Conservation (phyloP, 176 grass and related monocot species). For the Juncus effusus region DNA sequence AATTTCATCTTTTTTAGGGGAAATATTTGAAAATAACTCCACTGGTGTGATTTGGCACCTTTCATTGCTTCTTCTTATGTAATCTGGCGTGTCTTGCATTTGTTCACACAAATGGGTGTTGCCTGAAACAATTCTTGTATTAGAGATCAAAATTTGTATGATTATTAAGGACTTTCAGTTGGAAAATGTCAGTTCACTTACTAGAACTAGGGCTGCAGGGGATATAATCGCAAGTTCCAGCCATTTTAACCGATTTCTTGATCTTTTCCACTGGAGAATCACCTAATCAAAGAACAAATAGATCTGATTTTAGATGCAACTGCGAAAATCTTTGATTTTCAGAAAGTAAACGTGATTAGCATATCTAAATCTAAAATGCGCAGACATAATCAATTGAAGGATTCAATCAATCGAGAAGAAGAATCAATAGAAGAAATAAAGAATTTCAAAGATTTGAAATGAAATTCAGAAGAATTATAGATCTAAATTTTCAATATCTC, state of each 20-base stretch:
- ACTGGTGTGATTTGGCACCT: slow-evolving; percentile 49
- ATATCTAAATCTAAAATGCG: too few relatives aligned
- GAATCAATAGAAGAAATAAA: background rate
- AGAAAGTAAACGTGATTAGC: background rate
- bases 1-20: slow-evolving; percentile 2
- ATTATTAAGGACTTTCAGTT: background rate
- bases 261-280: slow-evolving; percentile 15
- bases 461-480: background rate
- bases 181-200: slow-evolving; percentile 9
- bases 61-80: slow-evolving; percentile 44
- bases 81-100: slow-evolving; percentile 63
- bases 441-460: slow-evolving; percentile 4
- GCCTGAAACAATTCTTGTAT: slow-evolving; percentile 6
- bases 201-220: slow-evolving; percentile 8
- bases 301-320: background rate
- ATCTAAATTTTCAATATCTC: background rate
- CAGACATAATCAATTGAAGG: too few relatives aligned
- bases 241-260: slow-evolving; percentile 44
- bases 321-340: background rate
- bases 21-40: slow-evolving; percentile 51
- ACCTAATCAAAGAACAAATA: slow-evolving; percentile 19
- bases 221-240: slow-evolving; percentile 34
- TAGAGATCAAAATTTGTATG: slow-evolving; percentile 10
- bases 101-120: slow-evolving; percentile 7
- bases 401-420: too few relatives aligned